Conservation (phyloP, 768 basidiomycete species). For the Psilocybe azurescens region DNA sequence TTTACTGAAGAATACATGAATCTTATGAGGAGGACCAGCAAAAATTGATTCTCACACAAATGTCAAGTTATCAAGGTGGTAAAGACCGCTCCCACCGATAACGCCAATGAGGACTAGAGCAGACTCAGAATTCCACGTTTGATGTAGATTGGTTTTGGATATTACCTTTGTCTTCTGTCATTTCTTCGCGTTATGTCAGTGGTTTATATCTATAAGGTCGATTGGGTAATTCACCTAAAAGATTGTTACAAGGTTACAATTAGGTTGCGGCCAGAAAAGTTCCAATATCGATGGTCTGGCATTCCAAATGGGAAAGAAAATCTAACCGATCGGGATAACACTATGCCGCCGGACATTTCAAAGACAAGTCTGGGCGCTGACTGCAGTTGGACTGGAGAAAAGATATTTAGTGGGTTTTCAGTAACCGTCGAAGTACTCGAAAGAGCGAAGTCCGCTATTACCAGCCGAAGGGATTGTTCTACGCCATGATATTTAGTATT, state of each 20-base stretch:
- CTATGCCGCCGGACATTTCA: too few relatives aligned
- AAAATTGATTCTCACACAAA: slow-evolving; percentile 62
- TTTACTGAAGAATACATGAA: slow-evolving; percentile 48
- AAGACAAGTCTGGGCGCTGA: too few relatives aligned
- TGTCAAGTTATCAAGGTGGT: slow-evolving; percentile 91
- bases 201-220: too few relatives aligned
- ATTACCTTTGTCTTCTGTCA: neutral
- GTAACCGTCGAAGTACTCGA: too few relatives aligned
- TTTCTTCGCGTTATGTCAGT: neutral
- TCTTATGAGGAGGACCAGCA: neutral
- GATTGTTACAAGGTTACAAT: too few relatives aligned
- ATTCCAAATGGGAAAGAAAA: neutral
- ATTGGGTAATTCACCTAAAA: too few relatives aligned
- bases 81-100: slow-evolving; percentile 92
- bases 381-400: too few relatives aligned
- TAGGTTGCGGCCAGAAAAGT: neutral
- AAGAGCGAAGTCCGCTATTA: too few relatives aligned
- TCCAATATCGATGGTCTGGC: neutral
- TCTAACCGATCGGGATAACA: neutral
- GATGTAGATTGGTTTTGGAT: too few relatives aligned
- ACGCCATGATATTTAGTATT: too few relatives aligned
- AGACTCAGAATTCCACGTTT: neutral
- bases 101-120: slow-evolving; percentile 78
- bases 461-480: too few relatives aligned
- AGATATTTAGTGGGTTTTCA: too few relatives aligned